Conservation (phyloP, 148 eudicot species). For the Silene uniflora region DNA sequence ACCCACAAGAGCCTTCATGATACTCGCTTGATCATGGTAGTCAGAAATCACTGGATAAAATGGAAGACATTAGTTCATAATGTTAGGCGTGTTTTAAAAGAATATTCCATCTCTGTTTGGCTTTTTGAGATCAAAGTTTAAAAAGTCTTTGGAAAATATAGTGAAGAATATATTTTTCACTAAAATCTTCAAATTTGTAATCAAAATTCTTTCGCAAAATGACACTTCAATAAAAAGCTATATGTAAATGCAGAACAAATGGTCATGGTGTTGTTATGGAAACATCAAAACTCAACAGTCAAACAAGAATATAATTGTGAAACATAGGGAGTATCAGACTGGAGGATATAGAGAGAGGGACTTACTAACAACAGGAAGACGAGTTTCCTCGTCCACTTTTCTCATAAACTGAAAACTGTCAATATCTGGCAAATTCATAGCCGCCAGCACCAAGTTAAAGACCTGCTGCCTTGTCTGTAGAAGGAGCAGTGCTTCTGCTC, state of each 20-base stretch:
- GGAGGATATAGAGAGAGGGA: not conserved
- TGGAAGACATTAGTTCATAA: not conserved
- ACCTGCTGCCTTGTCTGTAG: not conserved
- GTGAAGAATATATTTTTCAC: not conserved
- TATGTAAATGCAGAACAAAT: not conserved
- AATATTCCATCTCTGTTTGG: not conserved
- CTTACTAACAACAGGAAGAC: constrained; percentile 21
- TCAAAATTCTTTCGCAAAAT: not conserved
- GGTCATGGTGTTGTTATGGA: not conserved
- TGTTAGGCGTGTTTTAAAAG: not conserved
- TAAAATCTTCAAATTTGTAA: too few species aligned
- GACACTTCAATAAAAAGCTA: not conserved
- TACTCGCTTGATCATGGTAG: not conserved
- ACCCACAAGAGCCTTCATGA: not conserved
- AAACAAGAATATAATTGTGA: not conserved
- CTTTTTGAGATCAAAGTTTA: not conserved
- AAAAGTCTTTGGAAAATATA: not conserved
- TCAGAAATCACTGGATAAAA: constrained; percentile 17
- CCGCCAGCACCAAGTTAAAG: constrained; percentile 13
- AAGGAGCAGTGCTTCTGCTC: constrained; percentile 7
- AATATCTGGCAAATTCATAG: constrained; percentile 17
- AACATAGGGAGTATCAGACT: not conserved
- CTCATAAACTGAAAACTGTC: constrained; percentile 3
- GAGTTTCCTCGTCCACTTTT: not conserved
- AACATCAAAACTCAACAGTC: not conserved